These are phyloP conservation scores for Botryotinia convoluta DNA, from an alignment of 2,329 filamentous ascomycete species.

Conservation along the genomic window DNA sequence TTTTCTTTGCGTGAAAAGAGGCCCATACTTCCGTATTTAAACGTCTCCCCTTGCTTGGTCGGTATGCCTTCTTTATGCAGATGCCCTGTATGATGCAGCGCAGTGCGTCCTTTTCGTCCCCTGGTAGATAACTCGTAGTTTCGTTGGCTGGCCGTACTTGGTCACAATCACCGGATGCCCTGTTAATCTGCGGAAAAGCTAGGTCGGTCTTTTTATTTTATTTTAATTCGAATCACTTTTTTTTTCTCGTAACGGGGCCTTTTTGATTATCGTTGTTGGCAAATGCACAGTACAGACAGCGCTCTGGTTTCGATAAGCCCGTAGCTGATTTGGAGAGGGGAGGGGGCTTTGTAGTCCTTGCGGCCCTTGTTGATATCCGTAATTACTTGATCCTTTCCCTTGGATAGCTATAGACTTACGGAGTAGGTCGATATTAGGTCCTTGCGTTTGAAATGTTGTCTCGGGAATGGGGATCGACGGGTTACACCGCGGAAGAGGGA, in stretches of 20 bases:
- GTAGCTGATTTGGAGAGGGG: neutral
- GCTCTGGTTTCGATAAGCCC: conserved; percentile 17
- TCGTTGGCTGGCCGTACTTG: conserved; percentile 1
- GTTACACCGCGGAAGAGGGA: conserved; percentile 14
- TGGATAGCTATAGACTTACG: conserved; percentile 2
- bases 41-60: conserved; percentile 6
- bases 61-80: conserved; percentile 13
- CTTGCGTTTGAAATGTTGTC: conserved; percentile 8
- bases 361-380: neutral
- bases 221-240: neutral
- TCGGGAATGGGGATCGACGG: conserved; percentile 14
- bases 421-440: conserved; percentile 11
- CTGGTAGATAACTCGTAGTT: neutral
- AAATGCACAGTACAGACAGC: conserved; percentile 10
- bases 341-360: conserved; percentile 17
- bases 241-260: neutral
- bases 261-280: conserved; percentile 10
- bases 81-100: conserved; percentile 12
- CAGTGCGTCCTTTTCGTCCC: conserved; percentile 11
- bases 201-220: neutral
- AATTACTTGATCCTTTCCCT: conserved; percentile 10
- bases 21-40: conserved; percentile 30
- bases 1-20: conserved; percentile 37
- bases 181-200: conserved; percentile 3
- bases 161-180: conserved; percentile 11